Percentiles rank a stretch among this genome's conserved stretches.
phyloP scores from a whole-genome alignment of 2,329 filamentous ascomycete genomes.

The Cladophialophora exuberans region DNA sequence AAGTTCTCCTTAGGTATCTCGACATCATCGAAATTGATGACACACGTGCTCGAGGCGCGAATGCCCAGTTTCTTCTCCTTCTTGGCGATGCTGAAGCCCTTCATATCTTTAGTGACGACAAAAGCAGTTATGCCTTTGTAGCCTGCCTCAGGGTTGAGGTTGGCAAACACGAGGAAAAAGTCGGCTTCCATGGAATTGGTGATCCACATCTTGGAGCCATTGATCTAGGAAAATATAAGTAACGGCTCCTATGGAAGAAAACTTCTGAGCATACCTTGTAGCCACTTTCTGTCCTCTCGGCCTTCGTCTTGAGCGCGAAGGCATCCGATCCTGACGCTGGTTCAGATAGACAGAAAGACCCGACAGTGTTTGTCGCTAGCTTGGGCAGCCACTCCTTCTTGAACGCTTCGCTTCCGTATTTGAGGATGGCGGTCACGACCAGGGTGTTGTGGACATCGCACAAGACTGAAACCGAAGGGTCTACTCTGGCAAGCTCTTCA shows the following conservation, averaged over 20 bases:
- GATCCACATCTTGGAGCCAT: constrained; percentile 99
- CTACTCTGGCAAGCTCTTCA: constrained; percentile 90
- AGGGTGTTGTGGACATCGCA: constrained; percentile 98
- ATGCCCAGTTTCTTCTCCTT: constrained; percentile 99
- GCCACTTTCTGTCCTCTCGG: constrained; percentile 77
- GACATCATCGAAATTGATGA: constrained; percentile 96
- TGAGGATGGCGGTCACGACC: constrained; percentile 89
- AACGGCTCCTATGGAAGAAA: background rate
- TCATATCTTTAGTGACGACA: constrained; percentile 84
- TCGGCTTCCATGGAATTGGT: constrained; percentile 93
- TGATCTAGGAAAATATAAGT: constrained; percentile 59
- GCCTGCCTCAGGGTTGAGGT: constrained; percentile 85
- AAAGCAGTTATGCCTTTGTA: constrained; percentile 98
- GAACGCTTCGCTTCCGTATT: constrained; percentile 74
- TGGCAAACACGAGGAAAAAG: constrained; percentile 98
- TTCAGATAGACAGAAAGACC: constrained; percentile 91
- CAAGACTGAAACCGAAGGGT: constrained; percentile 92
- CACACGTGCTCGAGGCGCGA: constrained; percentile 91
- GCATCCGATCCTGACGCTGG: constrained; percentile 92
- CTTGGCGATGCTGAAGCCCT: constrained; percentile 94
- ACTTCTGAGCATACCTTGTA: constrained; percentile 53
- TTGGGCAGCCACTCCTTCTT: constrained; percentile 89
- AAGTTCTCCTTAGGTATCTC: constrained; percentile 86
- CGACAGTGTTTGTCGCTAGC: constrained; percentile 85
- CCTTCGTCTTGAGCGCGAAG: constrained; percentile 91